Evolutionary conservation across 768 basidiomycete species (phyloP).

Genomic region (Chalciporus pseudorubinellus): DNA sequence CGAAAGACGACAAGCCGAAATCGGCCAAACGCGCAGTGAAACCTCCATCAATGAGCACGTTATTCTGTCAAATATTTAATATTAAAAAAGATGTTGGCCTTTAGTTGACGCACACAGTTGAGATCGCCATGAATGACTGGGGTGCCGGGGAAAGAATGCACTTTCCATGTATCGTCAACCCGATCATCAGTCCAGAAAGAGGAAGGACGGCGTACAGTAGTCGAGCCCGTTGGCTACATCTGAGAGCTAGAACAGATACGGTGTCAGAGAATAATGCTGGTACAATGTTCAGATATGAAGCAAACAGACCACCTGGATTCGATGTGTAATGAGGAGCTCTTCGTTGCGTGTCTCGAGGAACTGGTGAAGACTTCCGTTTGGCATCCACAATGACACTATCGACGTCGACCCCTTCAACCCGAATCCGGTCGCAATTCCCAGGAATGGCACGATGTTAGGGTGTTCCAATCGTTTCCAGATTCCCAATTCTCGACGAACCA

Average conservation of each 20-base stretch:
- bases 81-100: background rate
- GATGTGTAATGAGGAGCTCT: background rate
- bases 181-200: background rate
- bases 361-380: slow-evolving; percentile 19
- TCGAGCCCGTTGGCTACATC: slow-evolving; percentile 6
- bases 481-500: slow-evolving; percentile 21
- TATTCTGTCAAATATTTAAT: slow-evolving; percentile 2
- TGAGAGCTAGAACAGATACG: slow-evolving; percentile 1
- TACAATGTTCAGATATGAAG: background rate
- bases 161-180: background rate
- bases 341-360: slow-evolving; percentile 11
- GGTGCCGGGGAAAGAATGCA: background rate
- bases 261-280: too few species aligned
- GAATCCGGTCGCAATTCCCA: slow-evolving; percentile 21
- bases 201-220: background rate
- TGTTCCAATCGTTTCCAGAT: slow-evolving; percentile 24
- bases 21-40: slow-evolving; percentile 40
- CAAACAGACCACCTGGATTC: slow-evolving; percentile 5
- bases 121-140: slow-evolving; percentile 9
- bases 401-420: slow-evolving; percentile 17
- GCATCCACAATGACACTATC: slow-evolving; percentile 30
- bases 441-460: slow-evolving; percentile 20
- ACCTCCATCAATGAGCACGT: slow-evolving; percentile 11
- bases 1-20: slow-evolving; percentile 37
- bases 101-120: background rate